These are phyloP conservation scores for Aspergillus ochraceoroseus DNA, from an alignment of 2,329 filamentous ascomycete genomes.

Conservation along the genomic window DNA sequence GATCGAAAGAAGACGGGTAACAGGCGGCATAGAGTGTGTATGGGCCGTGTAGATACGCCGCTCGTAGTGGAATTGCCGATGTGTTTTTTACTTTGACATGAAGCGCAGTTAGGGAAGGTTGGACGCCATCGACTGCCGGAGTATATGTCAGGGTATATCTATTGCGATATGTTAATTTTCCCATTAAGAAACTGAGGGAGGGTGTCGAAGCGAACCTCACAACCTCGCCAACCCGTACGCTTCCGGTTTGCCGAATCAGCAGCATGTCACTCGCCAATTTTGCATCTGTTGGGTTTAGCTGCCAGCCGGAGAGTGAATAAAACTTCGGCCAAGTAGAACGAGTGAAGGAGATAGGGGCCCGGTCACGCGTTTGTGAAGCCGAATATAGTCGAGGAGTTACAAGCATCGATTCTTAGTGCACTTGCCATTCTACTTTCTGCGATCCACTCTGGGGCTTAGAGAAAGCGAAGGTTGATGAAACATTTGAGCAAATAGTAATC, in stretches of 20 bases:
- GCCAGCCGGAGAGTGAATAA: slow-evolving; percentile 37
- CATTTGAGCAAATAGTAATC: too few relatives aligned
- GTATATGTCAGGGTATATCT: slow-evolving; percentile 85
- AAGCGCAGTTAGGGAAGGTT: slow-evolving; percentile 75
- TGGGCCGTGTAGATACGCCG: slow-evolving; percentile 92
- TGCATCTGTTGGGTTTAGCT: slow-evolving; percentile 21
- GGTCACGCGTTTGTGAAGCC: slow-evolving; percentile 39
- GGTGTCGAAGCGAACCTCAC: slow-evolving; percentile 59
- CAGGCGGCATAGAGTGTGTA: slow-evolving; percentile 86
- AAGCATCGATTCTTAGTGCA: slow-evolving; percentile 36
- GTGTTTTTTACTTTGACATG: slow-evolving; percentile 89
- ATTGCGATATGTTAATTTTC: slow-evolving; percentile 6
- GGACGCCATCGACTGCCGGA: slow-evolving; percentile 79
- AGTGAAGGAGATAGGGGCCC: slow-evolving; percentile 21
- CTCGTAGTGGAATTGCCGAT: slow-evolving; percentile 80
- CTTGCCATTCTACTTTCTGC: too few relatives aligned
- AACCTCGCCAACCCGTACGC: slow-evolving; percentile 89
- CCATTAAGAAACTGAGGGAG: slow-evolving; percentile 1
- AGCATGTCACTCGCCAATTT: slow-evolving; percentile 58
- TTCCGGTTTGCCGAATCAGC: slow-evolving; percentile 83
- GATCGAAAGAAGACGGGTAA: slow-evolving; percentile 77
- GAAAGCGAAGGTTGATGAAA: too few relatives aligned
- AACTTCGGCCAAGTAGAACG: slow-evolving; percentile 27
- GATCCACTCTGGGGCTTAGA: too few relatives aligned
- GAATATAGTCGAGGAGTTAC: slow-evolving; percentile 42